These are phyloP conservation scores for Acacia melanoxylon DNA, from an alignment of 306 rosid genomes.

Conservation along the genomic window DNA sequence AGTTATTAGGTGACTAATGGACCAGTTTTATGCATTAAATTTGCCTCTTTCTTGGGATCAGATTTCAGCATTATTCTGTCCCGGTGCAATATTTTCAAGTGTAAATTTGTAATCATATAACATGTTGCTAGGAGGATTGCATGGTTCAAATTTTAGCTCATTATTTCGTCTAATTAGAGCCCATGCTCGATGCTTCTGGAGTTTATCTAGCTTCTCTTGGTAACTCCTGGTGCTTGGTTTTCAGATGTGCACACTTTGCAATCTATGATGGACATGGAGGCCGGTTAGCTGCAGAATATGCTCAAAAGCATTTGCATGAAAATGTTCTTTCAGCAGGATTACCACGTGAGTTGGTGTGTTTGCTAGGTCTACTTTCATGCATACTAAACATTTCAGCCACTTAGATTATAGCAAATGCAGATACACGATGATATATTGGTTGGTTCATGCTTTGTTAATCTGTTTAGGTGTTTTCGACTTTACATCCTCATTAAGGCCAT, in stretches of 20 bases:
- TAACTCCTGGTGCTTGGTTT: constrained; percentile 21
- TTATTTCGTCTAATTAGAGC: background rate
- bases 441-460: background rate
- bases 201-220: constrained; percentile 18
- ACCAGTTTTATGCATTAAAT: background rate
- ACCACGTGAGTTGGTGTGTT: constrained; percentile 99
- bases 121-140: background rate
- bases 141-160: background rate
- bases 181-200: background rate
- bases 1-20: background rate
- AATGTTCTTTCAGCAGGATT: constrained; percentile 86
- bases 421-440: constrained; percentile 21
- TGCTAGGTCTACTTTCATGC: constrained; percentile 65
- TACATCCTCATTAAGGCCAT: background rate
- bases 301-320: constrained; percentile 71
- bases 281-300: constrained; percentile 84
- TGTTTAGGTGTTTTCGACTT: constrained; percentile 2
- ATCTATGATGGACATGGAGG: constrained; percentile 95
- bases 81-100: background rate
- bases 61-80: background rate
- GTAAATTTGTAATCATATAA: background rate
- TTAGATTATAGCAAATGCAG: constrained; percentile 10
- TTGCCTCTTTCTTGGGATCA: background rate
- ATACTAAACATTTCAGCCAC: constrained; percentile 29
- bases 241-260: constrained; percentile 84